A percentile compares a stretch with the other conserved stretches of the same genome.
Evolutionary conservation across 1,284 basidiomycete genomes (phyloP).

Genomic region (Heterobasidion irregulare): DNA sequence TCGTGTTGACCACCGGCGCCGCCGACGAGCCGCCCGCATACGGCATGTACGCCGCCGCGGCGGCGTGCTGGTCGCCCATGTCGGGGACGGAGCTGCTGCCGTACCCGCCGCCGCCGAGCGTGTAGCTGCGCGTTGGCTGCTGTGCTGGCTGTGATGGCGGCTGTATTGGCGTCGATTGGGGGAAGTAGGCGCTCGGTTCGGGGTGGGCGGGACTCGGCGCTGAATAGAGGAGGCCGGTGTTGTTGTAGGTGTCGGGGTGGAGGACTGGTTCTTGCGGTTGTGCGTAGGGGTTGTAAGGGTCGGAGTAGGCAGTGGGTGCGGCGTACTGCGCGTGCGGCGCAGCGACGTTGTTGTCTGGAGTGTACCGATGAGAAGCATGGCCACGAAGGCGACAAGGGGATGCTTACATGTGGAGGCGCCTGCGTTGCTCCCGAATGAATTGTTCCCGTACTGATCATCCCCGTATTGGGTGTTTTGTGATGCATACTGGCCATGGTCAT

Average conservation of each 20-base stretch:
- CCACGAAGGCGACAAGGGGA: background rate
- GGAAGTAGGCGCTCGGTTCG: conserved; percentile 17
- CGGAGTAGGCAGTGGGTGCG: conserved; percentile 31
- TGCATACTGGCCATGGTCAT: conserved; percentile 20
- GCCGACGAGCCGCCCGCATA: conserved; percentile 9
- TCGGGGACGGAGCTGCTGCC: conserved; percentile 35
- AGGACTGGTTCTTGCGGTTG: conserved; percentile 25
- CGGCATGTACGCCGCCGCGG: conserved; percentile 4
- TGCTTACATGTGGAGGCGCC: conserved; percentile 33
- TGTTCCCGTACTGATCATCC: background rate
- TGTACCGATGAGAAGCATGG: background rate
- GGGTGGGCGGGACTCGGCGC: conserved; percentile 11
- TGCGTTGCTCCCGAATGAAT: background rate
- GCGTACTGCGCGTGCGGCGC: conserved; percentile 40
- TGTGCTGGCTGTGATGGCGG: conserved; percentile 12
- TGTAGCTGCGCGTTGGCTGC: conserved; percentile 34
- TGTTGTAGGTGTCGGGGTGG: conserved; percentile 32
- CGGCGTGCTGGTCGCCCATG: conserved; percentile 1
- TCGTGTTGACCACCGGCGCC: conserved; percentile 16
- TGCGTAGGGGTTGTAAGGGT: conserved; percentile 32
- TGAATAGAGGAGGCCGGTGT: conserved; percentile 18
- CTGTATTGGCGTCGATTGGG: conserved; percentile 21
- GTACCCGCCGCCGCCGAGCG: conserved; percentile 51
- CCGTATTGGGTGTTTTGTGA: conserved; percentile 32
- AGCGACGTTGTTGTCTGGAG: conserved; percentile 41